Evolutionary conservation across 257 asterid species (phyloP).

Genomic region (Cinchona pubescens): DNA sequence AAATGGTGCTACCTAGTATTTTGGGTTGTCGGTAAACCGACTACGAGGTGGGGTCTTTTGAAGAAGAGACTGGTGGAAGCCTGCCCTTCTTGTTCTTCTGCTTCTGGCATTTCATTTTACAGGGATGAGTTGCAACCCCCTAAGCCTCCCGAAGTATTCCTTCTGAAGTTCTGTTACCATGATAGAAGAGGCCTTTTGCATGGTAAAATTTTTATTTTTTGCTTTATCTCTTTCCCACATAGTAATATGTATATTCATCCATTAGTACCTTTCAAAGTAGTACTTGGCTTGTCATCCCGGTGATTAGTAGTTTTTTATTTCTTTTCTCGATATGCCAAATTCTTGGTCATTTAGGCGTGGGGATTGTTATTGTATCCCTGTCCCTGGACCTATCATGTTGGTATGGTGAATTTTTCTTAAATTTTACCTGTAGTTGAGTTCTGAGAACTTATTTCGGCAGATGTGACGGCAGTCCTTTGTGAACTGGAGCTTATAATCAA

Average conservation of each 20-base stretch:
- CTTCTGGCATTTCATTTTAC: conserved; percentile 57
- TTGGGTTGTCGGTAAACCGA: conserved; percentile 62
- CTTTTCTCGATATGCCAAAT: neutral
- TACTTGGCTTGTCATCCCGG: neutral
- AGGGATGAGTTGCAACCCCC: conserved; percentile 49
- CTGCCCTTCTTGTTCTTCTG: conserved; percentile 68
- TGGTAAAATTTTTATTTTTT: conserved; percentile 38
- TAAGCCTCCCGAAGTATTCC: conserved; percentile 78
- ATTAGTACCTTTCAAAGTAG: neutral
- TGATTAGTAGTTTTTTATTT: neutral
- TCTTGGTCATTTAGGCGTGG: neutral
- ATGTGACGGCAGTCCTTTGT: conserved; percentile 63
- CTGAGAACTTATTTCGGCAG: conserved; percentile 39
- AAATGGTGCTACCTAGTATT: conserved; percentile 93
- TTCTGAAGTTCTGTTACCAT: conserved; percentile 62
- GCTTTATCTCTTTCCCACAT: neutral
- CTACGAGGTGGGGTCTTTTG: conserved; percentile 70
- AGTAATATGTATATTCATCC: too few species aligned
- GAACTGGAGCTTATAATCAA: conserved; percentile 74
- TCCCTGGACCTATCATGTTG: conserved; percentile 7
- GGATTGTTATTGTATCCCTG: too few species aligned
- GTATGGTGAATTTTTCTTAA: neutral
- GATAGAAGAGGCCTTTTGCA: conserved; percentile 78
- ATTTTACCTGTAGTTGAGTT: conserved; percentile 17
- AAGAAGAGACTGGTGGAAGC: conserved; percentile 76